Evolutionary conservation across 495 filamentous ascomycete species (phyloP).

Genomic region (Evansstolkia leycettana): DNA sequence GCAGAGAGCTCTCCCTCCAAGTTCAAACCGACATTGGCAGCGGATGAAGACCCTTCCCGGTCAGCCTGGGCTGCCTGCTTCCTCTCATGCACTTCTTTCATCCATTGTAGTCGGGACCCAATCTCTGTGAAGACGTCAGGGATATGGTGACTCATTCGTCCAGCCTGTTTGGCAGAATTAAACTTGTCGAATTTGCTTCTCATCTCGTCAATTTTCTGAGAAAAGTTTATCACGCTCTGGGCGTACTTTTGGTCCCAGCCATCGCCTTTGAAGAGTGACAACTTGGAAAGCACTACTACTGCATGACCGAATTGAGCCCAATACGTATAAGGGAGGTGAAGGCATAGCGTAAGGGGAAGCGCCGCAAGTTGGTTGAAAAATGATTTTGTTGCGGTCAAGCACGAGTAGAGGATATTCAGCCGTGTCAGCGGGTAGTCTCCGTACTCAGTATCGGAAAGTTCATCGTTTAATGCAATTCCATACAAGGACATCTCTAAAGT

Average conservation of each 20-base stretch:
- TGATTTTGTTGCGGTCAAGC: constrained; percentile 14
- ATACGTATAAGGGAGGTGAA: constrained; percentile 12
- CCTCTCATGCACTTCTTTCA: constrained; percentile 9
- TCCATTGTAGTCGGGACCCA: constrained; percentile 1
- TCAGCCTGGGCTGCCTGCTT: constrained; percentile 4
- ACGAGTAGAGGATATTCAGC: constrained; percentile 14
- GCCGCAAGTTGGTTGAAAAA: constrained; percentile 17
- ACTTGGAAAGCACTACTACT: constrained; percentile 16
- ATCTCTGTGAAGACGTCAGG: constrained; percentile 10
- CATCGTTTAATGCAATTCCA: constrained; percentile 9
- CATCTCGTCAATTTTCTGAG: constrained; percentile 2
- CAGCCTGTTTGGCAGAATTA: not conserved
- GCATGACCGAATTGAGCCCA: constrained; percentile 14
- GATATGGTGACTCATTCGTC: not conserved
- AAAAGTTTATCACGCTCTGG: constrained; percentile 7
- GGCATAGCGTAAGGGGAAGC: constrained; percentile 8
- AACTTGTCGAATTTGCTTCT: constrained; percentile 6
- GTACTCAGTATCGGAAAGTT: constrained; percentile 6
- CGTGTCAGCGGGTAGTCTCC: constrained; percentile 6
- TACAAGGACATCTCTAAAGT: constrained; percentile 14
- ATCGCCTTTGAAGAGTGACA: constrained; percentile 16
- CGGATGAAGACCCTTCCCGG: not conserved
- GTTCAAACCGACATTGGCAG: not conserved
- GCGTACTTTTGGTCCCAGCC: constrained; percentile 13
- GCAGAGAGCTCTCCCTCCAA: constrained; percentile 4